Evolutionary conservation across 2,329 filamentous ascomycete species (phyloP).

Genomic region (Nemania bipapillata): DNA sequence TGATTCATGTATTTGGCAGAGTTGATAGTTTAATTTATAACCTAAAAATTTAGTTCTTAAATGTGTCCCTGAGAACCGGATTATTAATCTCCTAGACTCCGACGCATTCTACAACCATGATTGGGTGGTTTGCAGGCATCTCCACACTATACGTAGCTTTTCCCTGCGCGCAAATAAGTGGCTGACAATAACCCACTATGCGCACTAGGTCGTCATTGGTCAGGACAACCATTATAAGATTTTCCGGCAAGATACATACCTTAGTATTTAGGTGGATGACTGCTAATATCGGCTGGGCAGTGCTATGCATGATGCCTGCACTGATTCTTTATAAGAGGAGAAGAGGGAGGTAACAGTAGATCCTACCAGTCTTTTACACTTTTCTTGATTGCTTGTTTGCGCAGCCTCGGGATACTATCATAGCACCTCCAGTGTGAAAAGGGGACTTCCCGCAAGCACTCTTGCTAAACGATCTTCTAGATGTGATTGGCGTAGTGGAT

Average conservation of each 20-base stretch:
- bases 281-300: neutral
- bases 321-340: neutral
- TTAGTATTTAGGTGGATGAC: neutral
- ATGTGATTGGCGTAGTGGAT: conserved; percentile 6
- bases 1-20: neutral
- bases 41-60: neutral
- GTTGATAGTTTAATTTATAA: conserved; percentile 4
- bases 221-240: neutral
- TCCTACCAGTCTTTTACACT: conserved; percentile 3
- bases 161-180: neutral
- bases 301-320: conserved; percentile 6
- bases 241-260: neutral
- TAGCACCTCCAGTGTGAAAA: conserved; percentile 18
- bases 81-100: neutral
- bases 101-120: neutral
- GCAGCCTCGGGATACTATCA: conserved; percentile 10
- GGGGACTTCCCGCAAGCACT: conserved; percentile 17
- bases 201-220: no score
- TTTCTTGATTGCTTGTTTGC: neutral
- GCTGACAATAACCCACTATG: neutral
- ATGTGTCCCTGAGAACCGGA: neutral
- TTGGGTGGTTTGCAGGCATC: neutral
- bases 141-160: neutral
- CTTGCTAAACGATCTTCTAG: conserved; percentile 21
- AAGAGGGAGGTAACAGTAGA: conserved; percentile 5